phyloP scores from a whole-genome alignment of 345 rosid species.

The Pugionium dolabratum region DNA sequence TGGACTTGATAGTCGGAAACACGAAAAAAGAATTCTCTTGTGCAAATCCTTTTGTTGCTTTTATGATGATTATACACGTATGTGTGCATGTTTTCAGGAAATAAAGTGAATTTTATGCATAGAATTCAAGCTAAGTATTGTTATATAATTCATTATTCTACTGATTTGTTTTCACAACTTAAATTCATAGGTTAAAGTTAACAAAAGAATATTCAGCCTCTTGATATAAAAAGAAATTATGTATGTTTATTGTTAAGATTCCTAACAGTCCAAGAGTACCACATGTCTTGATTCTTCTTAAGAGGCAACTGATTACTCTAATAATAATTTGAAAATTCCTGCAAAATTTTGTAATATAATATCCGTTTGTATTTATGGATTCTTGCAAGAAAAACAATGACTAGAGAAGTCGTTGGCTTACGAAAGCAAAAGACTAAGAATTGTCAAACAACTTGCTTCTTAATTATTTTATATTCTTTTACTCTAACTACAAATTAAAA shows the following conservation, averaged over 20 bases:
- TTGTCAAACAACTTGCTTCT: constrained; percentile 33
- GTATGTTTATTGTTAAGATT: neutral
- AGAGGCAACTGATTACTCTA: constrained; percentile 13
- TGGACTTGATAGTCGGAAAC: no score
- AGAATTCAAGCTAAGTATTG: no score
- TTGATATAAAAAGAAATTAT: neutral
- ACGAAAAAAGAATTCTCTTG: no score
- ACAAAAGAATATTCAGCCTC: neutral
- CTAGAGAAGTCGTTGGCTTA: constrained; percentile 34
- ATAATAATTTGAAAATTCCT: constrained; percentile 15
- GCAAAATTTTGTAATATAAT: neutral
- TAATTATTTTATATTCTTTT: constrained; percentile 23
- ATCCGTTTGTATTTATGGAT: constrained; percentile 25
- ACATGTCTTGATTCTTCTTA: constrained; percentile 34
- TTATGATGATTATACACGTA: no score
- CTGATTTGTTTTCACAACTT: neutral
- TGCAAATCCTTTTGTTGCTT: no score
- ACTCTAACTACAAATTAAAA: neutral
- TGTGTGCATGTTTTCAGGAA: no score
- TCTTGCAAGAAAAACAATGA: constrained; percentile 39
- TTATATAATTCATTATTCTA: no score
- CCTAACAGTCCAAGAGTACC: constrained; percentile 29
- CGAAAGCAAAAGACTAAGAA: constrained; percentile 34
- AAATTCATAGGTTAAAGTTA: no score
- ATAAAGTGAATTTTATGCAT: no score